These are phyloP conservation scores for Pythium dissotocum DNA, from an alignment of 352 stramenopile species.

Conservation along the genomic window DNA sequence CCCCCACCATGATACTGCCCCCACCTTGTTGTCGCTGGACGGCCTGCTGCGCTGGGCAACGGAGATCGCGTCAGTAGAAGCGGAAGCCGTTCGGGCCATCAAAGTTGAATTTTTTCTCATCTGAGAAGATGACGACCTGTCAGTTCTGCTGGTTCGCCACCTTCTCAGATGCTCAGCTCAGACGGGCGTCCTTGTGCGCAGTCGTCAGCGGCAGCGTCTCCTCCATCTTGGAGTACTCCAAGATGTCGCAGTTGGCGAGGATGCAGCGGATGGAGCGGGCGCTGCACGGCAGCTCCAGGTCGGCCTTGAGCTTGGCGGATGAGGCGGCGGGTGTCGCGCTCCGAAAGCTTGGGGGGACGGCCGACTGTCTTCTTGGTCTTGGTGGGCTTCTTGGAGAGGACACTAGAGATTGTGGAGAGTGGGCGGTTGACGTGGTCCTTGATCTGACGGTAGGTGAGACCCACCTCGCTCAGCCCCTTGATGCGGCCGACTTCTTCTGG, in stretches of 20 bases:
- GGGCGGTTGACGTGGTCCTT: neutral
- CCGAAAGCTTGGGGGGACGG: neutral
- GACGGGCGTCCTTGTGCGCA: neutral
- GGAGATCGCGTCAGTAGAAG: constrained; percentile 33
- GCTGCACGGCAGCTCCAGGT: neutral
- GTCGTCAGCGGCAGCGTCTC: constrained; percentile 15
- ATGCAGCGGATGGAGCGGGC: constrained; percentile 20
- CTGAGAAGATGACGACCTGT: constrained; percentile 36
- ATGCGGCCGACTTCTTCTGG: neutral
- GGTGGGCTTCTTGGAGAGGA: neutral
- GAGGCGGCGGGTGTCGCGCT: neutral
- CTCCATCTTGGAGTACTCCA: constrained; percentile 27
- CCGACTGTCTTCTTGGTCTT: neutral
- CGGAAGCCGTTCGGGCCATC: constrained; percentile 39
- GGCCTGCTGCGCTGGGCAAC: neutral
- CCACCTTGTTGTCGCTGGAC: constrained; percentile 2
- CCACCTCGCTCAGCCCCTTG: neutral
- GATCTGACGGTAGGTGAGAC: neutral
- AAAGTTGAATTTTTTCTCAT: constrained; percentile 50
- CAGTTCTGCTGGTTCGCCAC: constrained; percentile 20
- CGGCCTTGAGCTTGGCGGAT: neutral
- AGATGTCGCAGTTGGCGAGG: constrained; percentile 20
- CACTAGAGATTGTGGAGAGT: neutral
- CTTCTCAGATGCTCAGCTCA: constrained; percentile 13
- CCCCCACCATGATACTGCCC: constrained; percentile 27